Evolutionary conservation across 1,284 basidiomycete species (phyloP), one percentile per base, ranked within the genome.

Genomic region (Austroboletus novae-zelandiae): DNA sequence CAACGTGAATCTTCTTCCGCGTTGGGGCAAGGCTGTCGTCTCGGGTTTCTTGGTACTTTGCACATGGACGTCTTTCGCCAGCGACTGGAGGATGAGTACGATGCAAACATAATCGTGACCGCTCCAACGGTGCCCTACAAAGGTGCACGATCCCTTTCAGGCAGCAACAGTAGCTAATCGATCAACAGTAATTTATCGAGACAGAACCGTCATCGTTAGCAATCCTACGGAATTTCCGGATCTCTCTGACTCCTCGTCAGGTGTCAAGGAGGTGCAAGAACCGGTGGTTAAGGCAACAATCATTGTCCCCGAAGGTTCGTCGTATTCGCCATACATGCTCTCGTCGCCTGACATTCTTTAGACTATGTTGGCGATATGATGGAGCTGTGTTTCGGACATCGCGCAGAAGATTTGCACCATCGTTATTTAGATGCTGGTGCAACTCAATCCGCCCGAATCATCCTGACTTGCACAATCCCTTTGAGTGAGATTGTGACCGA

Each of bases 31-130:
- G 97, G 97, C 9, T 94, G 88, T 67, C 84, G 97, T 40, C 80
- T 99, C 8, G 97, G 97, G 0, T 98, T 99, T 69, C 78, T 99
- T 10, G 97, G 97, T 1, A 93, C 94, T 2, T 72, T 99, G 52
- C 97, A 99, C 67, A 94, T 99, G 87, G 97, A 99, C 60, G 93
- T 97, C 37, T 95, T 96, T 67, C 83, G 94, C 30, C 96, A 99
- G 68, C 81, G 97, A 13, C 77, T 99, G 7, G 96, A 98, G 69
- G 97, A 99, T 66, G 97, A 99, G 68, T 95, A 98, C 61, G 84
- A 91, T 51, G 89, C 91, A 20, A 89, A 85, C 59, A 83, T 95
- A 45, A 93, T 95, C 58, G 81, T 95, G 53, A 98, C 94, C 6
- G 89, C 94, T 1, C 95, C 94, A 1, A 94, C 93, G 3, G 94